Base-by-base conservation (phyloP, 2,329 filamentous ascomycete species). In the Xylaria sp. region DNA sequence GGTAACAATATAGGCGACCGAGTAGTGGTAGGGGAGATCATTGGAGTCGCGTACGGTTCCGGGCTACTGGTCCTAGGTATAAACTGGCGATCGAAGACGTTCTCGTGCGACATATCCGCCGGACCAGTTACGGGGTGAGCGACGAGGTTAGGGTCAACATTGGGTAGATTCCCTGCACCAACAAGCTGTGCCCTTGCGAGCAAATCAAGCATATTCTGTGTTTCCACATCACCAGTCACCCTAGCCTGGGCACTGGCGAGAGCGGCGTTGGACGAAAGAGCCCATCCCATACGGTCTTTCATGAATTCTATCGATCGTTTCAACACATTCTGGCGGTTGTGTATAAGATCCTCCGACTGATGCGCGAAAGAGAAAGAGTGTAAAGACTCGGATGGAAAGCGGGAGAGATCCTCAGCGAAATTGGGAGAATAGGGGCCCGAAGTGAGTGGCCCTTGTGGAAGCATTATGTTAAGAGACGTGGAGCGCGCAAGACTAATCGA, bases 361-460 rank as follows among this genome's bases (percentile, higher is more conserved):
- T 97, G 93, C 48, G 96, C 93, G 80, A 99, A 99, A 12, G 95
- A 98, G 82, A 99, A 99, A 1, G 96, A 99, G 81, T 99, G 96
- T 55, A 99, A 84, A 5, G 96, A 99, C 79, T 99, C 96, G 74
- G 93, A 93, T 1, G 96, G 95, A 78, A 99, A 99, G 59, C 94
- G 91, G 54, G 90, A 91, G 54, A 99, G 87, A 78, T 99, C 96
- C 83, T 98, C 96, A 76, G 89, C 88, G 77, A 94, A 93, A 69
- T 88, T 88, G 27, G 93, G 93, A 24, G 93, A 94, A 21, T 85
- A 84, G 27, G 91, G 90, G 5, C 86, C 90, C n/a, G 89, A 84
- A 8, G 86, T 83, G 30, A 89, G 78, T 17, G 86, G 84, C 42
- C 85, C 82, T 69, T 86, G 85, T 39, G 88, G 87, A 39, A 90